Evolutionary conservation across 352 stramenopile genomes (phyloP).

Genomic region (Phytophthora macrochlamydospora): DNA sequence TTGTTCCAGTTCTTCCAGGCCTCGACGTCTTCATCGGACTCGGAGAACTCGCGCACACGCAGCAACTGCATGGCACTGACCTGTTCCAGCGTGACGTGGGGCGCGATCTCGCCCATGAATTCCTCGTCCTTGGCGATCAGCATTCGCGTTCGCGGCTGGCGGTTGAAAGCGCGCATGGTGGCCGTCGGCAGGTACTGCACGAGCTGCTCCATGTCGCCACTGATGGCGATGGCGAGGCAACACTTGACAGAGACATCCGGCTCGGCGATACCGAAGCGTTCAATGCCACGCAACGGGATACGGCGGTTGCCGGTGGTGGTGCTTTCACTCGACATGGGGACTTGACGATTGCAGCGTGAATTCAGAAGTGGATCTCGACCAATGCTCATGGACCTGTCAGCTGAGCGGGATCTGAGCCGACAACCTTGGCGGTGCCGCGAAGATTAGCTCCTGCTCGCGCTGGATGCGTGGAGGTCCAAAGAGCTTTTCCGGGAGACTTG

Average conservation of each 20-base stretch:
- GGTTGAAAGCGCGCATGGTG: constrained; percentile 42
- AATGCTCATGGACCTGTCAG: no score
- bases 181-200: constrained; percentile 24
- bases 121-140: constrained; percentile 28
- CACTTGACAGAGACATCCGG: constrained; percentile 25
- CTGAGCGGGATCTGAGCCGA: no score
- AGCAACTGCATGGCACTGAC: constrained; percentile 34
- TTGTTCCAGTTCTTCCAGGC: constrained; percentile 39
- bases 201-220: constrained; percentile 16
- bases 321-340: not conserved
- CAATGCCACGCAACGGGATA: constrained; percentile 30
- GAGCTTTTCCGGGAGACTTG: no score
- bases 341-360: no score
- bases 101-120: constrained; percentile 45
- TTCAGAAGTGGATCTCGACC: no score
- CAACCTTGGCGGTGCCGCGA: no score
- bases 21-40: constrained; percentile 18
- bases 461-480: no score
- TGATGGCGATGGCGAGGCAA: constrained; percentile 29
- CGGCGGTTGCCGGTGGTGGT: not conserved
- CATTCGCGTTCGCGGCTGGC: constrained; percentile 42
- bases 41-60: constrained; percentile 32
- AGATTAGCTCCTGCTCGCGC: no score
- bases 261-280: constrained; percentile 28
- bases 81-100: constrained; percentile 39